These are phyloP conservation scores for Bremia lactucae DNA, from an alignment of 352 stramenopile species.

Conservation along the genomic window DNA sequence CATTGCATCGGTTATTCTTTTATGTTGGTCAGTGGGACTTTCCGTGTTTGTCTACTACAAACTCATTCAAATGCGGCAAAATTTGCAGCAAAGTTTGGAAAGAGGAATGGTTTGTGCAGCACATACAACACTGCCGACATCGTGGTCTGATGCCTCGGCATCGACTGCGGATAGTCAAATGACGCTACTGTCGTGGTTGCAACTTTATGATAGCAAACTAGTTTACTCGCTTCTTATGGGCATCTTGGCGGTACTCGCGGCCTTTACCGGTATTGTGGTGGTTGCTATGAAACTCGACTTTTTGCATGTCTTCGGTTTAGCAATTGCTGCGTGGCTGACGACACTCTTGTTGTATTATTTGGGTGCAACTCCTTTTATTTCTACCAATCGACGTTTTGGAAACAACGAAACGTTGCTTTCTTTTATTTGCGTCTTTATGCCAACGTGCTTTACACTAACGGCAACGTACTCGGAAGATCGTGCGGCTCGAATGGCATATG, in stretches of 20 bases:
- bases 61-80: constrained; percentile 30
- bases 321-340: constrained; percentile 40
- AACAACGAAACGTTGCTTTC: constrained; percentile 51
- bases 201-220: constrained; percentile 55
- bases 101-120: constrained; percentile 32
- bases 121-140: constrained; percentile 25
- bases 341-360: constrained; percentile 42
- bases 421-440: constrained; percentile 50
- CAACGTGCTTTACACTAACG: constrained; percentile 49
- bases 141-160: constrained; percentile 42
- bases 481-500: constrained; percentile 53
- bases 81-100: constrained; percentile 30
- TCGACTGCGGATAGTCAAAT: constrained; percentile 28
- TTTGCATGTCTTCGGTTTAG: constrained; percentile 50
- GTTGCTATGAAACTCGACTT: constrained; percentile 74
- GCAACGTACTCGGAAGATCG: constrained; percentile 73
- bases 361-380: constrained; percentile 32
- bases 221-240: constrained; percentile 54
- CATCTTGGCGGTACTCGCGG: constrained; percentile 42
- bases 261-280: constrained; percentile 55
- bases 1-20: constrained; percentile 48
- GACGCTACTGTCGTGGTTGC: constrained; percentile 46
- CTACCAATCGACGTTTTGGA: constrained; percentile 33
- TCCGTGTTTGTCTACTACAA: constrained; percentile 55
- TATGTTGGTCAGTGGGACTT: constrained; percentile 54